Evolutionary conservation across 1,139 yeast species (phyloP), one percentile per base, ranked within the genome.

Genomic region (Magnusiomyces paraingens): DNA sequence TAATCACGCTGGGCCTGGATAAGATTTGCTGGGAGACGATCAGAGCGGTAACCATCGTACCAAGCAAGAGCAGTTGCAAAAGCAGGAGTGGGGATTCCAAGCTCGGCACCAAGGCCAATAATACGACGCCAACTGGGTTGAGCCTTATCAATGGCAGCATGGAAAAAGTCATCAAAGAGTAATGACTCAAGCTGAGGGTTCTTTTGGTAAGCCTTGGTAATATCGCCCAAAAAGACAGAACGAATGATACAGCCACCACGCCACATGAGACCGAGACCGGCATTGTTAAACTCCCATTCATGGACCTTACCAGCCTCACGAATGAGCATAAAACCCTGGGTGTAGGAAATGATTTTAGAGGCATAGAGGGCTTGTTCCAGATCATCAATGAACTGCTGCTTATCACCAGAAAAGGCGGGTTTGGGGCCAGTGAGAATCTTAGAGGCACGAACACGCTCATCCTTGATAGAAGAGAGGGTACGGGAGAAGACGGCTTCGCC

Each of bases 181-280:
- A 93, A 81, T 84, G 90, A 91, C 80, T 91, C 97, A 70, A 93
- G 79, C 62, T 90, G 83, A 72, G 96, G 95, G 78, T 86, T 79
- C 74, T 86, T 83, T 77, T 91, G 87, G 86, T 85, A 93, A 63
- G 99, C 99, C 73, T 88, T 73, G 66, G 99, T 93, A 76, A 93
- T 93, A 75, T 93, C 98, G 70, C 84, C 97, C 71, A 93, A 81
- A 86, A 93, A 93, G 64, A 91, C 97, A 56, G 99, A 93, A 81
- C 98, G 88, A 77, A 93, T 93, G 75, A 93, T 93, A 82, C 99
- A 93, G 66, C 99, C 99, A 79, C 99, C 99, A 83, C 99, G 86
- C 99, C 99, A 93, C 99, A 93, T 93, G 70, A 93, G 83, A 65
- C 98, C 99, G 68, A 93, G 93, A 61, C 95, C 93, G 64, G 98